phyloP scores from a whole-genome alignment of 75 land plant genomes.

The Picea glauca region DNA sequence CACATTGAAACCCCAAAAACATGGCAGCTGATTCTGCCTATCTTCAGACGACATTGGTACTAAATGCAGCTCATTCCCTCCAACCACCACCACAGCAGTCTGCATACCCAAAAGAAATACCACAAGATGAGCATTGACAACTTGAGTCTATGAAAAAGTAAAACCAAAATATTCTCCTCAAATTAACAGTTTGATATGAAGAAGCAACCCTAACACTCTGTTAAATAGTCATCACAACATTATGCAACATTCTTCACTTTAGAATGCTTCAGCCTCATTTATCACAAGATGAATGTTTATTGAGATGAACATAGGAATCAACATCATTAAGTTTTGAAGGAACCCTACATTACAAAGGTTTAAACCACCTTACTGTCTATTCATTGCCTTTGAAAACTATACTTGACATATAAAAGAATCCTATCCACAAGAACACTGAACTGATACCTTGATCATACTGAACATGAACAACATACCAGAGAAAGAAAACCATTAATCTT shows the following conservation, averaged over 20 bases:
- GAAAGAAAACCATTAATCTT: no score
- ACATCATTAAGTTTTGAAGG: neutral
- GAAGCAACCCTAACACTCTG: neutral
- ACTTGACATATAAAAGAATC: no score
- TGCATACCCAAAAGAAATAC: slow-evolving; percentile 26
- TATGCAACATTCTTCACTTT: no score
- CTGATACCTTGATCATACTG: no score
- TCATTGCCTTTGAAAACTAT: no score
- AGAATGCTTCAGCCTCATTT: no score
- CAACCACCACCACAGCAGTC: slow-evolving; percentile 72
- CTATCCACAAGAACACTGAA: no score
- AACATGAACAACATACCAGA: no score
- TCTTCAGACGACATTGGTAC: slow-evolving; percentile 75
- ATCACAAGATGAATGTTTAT: no score
- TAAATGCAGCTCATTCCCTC: slow-evolving; percentile 77
- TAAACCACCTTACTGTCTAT: no score
- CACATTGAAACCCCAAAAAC: slow-evolving; percentile 86
- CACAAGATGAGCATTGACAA: neutral
- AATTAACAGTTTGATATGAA: neutral
- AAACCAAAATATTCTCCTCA: neutral
- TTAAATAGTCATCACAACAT: no score
- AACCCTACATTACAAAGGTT: no score
- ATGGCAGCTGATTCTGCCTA: slow-evolving; percentile 27
- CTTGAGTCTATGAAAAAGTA: neutral
- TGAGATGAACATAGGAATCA: neutral